phyloP scores from a whole-genome alignment of 2,329 filamentous ascomycete species.

The Aspergillus sp. region DNA sequence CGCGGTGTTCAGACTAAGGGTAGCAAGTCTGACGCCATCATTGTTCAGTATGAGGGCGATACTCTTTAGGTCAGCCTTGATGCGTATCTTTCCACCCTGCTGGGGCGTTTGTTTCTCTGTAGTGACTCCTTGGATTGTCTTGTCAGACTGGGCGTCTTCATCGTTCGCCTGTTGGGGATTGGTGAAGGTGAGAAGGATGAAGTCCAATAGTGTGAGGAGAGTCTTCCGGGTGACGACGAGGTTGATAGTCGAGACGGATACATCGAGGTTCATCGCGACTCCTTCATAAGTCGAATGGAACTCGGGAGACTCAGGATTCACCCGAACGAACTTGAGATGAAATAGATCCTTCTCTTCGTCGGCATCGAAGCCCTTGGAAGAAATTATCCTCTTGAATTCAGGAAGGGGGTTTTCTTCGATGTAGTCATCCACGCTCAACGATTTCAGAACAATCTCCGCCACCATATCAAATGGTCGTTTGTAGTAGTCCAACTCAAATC shows the following conservation, averaged over 20 bases:
- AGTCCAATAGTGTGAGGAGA: slow-evolving; percentile 86
- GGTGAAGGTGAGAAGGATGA: slow-evolving; percentile 89
- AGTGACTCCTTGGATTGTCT: slow-evolving; percentile 24
- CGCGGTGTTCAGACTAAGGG: slow-evolving; percentile 86
- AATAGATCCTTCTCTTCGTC: slow-evolving; percentile 79
- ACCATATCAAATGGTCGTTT: slow-evolving; percentile 89
- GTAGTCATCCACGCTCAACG: slow-evolving; percentile 88
- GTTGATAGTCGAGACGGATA: slow-evolving; percentile 92
- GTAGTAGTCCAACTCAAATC: slow-evolving; percentile 84
- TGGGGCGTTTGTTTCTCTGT: slow-evolving; percentile 27
- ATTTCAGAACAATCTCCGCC: slow-evolving; percentile 83
- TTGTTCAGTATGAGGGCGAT: slow-evolving; percentile 96
- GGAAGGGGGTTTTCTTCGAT: slow-evolving; percentile 80
- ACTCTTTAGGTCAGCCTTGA: slow-evolving; percentile 90
- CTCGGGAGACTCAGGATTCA: slow-evolving; percentile 88
- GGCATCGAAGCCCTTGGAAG: slow-evolving; percentile 71
- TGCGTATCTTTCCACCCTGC: slow-evolving; percentile 73
- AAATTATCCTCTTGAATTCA: slow-evolving; percentile 97
- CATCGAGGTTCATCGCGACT: slow-evolving; percentile 88
- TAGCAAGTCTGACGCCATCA: slow-evolving; percentile 91
- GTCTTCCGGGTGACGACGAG: slow-evolving; percentile 91
- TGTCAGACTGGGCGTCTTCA: slow-evolving; percentile 30
- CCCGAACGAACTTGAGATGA: slow-evolving; percentile 82
- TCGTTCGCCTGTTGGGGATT: slow-evolving; percentile 54
- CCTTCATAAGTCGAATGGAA: slow-evolving; percentile 90